Conservation (phyloP, 306 rosid genomes). For the Quercus parvula region DNA sequence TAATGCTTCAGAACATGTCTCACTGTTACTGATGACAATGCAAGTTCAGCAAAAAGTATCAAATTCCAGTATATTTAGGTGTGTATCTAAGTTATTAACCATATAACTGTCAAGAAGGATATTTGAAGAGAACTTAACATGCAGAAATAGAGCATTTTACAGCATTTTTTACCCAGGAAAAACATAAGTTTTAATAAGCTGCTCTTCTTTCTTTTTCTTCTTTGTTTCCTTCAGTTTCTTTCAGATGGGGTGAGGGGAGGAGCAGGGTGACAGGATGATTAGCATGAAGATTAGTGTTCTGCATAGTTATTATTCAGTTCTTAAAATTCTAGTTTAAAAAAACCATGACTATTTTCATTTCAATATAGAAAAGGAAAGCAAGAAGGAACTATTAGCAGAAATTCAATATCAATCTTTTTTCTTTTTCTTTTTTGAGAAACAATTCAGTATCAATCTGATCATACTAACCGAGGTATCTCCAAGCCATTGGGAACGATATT, state of each 20-base stretch:
- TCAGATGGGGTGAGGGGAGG: neutral
- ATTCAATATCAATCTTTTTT: neutral
- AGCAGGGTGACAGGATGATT: neutral
- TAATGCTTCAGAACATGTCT: constrained; percentile 6
- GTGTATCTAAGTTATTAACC: neutral
- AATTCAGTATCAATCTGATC: neutral
- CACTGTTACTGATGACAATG: neutral
- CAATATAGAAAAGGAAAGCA: neutral
- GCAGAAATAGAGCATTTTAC: neutral
- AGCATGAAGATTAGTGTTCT: neutral
- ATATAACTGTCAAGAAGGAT: neutral
- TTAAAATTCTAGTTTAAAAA: neutral
- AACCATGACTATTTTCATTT: neutral
- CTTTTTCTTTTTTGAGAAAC: too few relatives aligned
- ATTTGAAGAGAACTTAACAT: neutral
- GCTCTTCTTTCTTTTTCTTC: neutral
- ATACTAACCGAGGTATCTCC: constrained; percentile 87
- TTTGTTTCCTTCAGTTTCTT: neutral
- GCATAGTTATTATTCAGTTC: neutral
- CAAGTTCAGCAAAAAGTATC: neutral
- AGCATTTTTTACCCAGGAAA: neutral
- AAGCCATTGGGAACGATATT: constrained; percentile 94
- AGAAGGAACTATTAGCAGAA: neutral
- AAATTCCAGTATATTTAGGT: neutral
- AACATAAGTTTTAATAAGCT: neutral